Evolutionary conservation across 345 rosid genomes (phyloP).

Genomic region (Gossypium mustelinum): DNA sequence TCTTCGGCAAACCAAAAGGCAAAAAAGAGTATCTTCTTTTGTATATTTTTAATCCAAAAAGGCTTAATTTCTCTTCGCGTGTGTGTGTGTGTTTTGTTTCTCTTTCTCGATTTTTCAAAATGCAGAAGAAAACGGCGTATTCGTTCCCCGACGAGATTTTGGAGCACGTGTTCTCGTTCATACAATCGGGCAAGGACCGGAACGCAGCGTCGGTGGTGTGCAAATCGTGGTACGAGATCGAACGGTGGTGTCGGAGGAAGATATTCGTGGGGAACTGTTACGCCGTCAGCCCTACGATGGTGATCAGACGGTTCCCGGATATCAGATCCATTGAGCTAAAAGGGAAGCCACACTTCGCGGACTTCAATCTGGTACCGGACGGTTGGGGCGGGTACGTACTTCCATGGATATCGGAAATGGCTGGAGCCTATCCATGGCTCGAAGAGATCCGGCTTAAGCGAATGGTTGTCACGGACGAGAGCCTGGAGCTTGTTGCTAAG

Average conservation of each 20-base stretch:
- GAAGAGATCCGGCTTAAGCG: constrained; percentile 85
- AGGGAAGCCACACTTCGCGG: constrained; percentile 98
- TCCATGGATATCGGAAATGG: constrained; percentile 77
- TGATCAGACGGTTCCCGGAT: constrained; percentile 66
- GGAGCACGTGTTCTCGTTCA: constrained; percentile 72
- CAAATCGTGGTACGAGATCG: constrained; percentile 88
- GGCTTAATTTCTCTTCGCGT: not conserved
- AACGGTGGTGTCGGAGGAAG: constrained; percentile 58
- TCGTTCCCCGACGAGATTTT: constrained; percentile 82
- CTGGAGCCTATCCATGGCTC: constrained; percentile 48
- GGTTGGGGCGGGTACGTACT: constrained; percentile 88
- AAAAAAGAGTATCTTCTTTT: not conserved
- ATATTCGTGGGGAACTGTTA: constrained; percentile 90
- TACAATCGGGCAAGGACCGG: constrained; percentile 59
- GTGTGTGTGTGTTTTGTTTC: not conserved
- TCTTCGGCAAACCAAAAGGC: not conserved
- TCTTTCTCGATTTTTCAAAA: not conserved
- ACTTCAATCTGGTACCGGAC: constrained; percentile 81
- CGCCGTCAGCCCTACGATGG: constrained; percentile 58
- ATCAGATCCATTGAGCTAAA: constrained; percentile 76
- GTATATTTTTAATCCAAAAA: not conserved
- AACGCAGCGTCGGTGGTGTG: constrained; percentile 82
- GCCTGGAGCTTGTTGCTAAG: constrained; percentile 74
- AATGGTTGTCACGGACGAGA: constrained; percentile 83
- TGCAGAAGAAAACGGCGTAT: constrained; percentile 42